Percentiles rank a stretch among this genome's conserved stretches.
Conservation (phyloP, 1,284 basidiomycete genomes). For the Malassezia equina region DNA sequence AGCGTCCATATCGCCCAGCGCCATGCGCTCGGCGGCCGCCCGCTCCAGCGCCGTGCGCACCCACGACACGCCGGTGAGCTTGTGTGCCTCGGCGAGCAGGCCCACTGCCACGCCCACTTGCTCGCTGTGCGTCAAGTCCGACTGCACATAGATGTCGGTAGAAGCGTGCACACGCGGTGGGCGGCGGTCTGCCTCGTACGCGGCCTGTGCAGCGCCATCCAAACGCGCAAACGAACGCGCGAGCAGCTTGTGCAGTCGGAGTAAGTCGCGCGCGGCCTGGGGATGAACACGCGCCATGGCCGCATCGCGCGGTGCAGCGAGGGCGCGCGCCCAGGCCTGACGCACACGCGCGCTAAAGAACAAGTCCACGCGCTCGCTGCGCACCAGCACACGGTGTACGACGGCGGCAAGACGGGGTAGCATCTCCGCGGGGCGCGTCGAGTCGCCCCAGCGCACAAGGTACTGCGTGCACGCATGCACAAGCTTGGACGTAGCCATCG, state of each 20-base stretch:
- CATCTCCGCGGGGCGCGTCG: slow-evolving; percentile 24
- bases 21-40: slow-evolving; percentile 29
- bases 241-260: slow-evolving; percentile 34
- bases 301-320: slow-evolving; percentile 18
- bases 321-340: slow-evolving; percentile 19
- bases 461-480: slow-evolving; percentile 37
- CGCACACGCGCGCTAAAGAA: slow-evolving; percentile 33
- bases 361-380: slow-evolving; percentile 26
- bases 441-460: slow-evolving; percentile 36
- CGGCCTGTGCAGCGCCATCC: slow-evolving; percentile 27
- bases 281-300: slow-evolving; percentile 20
- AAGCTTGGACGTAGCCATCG: slow-evolving; percentile 32
- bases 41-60: slow-evolving; percentile 39
- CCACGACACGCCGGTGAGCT: slow-evolving; percentile 39
- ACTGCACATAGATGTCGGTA: slow-evolving; percentile 30
- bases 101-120: slow-evolving; percentile 43
- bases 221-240: slow-evolving; percentile 38
- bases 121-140: slow-evolving; percentile 25
- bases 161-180: slow-evolving; percentile 14
- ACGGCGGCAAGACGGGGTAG: slow-evolving; percentile 34
- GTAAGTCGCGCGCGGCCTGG: slow-evolving; percentile 22
- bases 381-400: slow-evolving; percentile 40
- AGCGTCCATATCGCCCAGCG: slow-evolving; percentile 10
- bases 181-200: slow-evolving; percentile 29
- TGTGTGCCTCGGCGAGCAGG: slow-evolving; percentile 35